A percentile compares a stretch with the other conserved stretches of the same genome.
Evolutionary conservation across 352 stramenopile genomes (phyloP).

Genomic region (Globisporangium parvum): DNA sequence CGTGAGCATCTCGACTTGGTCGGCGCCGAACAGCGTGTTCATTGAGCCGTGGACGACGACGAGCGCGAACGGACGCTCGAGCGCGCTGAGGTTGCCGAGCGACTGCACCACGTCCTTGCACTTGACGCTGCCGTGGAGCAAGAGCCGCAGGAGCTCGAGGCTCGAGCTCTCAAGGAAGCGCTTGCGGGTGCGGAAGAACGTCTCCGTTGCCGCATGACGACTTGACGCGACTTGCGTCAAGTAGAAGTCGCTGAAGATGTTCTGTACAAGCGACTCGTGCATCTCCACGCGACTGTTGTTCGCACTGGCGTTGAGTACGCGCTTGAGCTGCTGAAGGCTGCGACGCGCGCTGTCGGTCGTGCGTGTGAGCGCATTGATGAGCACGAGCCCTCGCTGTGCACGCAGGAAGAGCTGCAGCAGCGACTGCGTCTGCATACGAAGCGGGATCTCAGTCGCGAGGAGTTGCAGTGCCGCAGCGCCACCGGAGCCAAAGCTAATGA

Average conservation of each 20-base stretch:
- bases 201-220: constrained; percentile 32
- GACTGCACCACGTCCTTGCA: constrained; percentile 21
- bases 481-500: constrained; percentile 59
- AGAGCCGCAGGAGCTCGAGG: constrained; percentile 24
- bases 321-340: constrained; percentile 11
- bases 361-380: constrained; percentile 42
- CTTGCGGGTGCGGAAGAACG: constrained; percentile 44
- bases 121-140: constrained; percentile 46
- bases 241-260: constrained; percentile 61
- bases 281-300: constrained; percentile 25
- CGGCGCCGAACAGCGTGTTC: constrained; percentile 33
- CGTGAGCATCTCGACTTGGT: constrained; percentile 22
- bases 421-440: constrained; percentile 10
- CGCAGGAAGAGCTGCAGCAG: constrained; percentile 33
- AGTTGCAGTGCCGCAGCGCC: constrained; percentile 42
- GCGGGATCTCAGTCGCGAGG: constrained; percentile 35
- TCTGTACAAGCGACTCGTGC: constrained; percentile 37
- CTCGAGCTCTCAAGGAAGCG: constrained; percentile 35
- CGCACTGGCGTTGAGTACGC: background rate
- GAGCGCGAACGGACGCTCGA: constrained; percentile 33
- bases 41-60: constrained; percentile 56
- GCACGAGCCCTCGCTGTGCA: constrained; percentile 40
- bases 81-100: constrained; percentile 23
- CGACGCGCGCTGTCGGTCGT: constrained; percentile 19
- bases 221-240: constrained; percentile 41